These are phyloP conservation scores for Gymnopilus junonius DNA, from an alignment of 768 basidiomycete species.

Conservation along the genomic window DNA sequence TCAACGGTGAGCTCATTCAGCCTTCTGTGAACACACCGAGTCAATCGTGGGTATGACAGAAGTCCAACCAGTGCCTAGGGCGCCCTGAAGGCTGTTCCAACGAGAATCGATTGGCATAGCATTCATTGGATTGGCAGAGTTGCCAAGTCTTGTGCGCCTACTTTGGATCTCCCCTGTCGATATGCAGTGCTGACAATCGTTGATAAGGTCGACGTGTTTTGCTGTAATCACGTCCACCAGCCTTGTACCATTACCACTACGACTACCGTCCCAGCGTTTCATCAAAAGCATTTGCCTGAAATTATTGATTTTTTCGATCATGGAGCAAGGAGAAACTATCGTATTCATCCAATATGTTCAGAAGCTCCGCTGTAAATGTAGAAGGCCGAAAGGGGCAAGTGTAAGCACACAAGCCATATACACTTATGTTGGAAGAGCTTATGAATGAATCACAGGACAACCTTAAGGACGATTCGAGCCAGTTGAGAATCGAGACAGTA, in stretches of 20 bases:
- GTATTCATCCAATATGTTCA: no score
- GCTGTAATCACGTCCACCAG: not conserved
- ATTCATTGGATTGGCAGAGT: not conserved
- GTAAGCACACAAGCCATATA: no score
- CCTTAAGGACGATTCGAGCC: no score
- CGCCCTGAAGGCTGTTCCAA: not conserved
- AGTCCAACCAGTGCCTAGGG: not conserved
- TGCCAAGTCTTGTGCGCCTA: not conserved
- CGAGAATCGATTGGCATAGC: not conserved
- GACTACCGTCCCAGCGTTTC: not conserved
- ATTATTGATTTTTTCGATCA: no score
- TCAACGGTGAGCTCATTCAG: not conserved
- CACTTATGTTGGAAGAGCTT: no score
- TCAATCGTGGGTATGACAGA: not conserved
- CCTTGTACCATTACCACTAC: no score
- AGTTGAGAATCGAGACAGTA: no score
- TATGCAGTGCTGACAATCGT: not conserved
- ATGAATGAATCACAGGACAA: no score
- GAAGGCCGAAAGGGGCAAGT: no score
- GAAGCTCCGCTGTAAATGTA: no score
- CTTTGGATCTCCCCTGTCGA: not conserved
- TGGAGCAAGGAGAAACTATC: no score
- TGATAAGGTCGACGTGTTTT: not conserved
- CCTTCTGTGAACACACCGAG: not conserved
- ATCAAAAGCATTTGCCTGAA: no score